Evolutionary conservation across 768 basidiomycete species (phyloP), one percentile per base, ranked within the genome.

Genomic region (Agrocybe pediades): DNA sequence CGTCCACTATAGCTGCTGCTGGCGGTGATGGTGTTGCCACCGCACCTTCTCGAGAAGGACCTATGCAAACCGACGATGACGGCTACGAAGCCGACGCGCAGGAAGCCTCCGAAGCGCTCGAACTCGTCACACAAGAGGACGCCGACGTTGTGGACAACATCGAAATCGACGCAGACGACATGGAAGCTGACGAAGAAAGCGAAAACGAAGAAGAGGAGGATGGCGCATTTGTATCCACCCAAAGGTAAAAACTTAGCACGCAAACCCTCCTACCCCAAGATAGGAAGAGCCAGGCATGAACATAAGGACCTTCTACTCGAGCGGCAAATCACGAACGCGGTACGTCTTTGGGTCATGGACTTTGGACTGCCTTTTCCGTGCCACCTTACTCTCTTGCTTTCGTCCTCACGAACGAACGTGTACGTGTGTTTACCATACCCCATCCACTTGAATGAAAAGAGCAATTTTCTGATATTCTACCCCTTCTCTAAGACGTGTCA

Each of bases 161-260:
- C 6, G 68, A 64, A 16, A 36, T 36, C 33, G 33, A 36, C 11
- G 7, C 29, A 6, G 29, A 6, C 29, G 72, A 62, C 13, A 65
- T 62, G 5, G 65, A 61, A n/a, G 68, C 65, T 2, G 70, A 67
- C 17, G 67, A 62, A 9, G 17, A 45, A 24, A 24, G 6, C 3
- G 45, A 46, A 46, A 69, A 66, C 16, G 67, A 62, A 17, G 19
- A 59, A 17, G 69, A 61, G 15, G 69, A 65, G 11, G 33, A 36
- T 13, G 33, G n/a, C 33, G 33, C 5, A 4, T 75, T 75, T 46
- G 62, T 76, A 11, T 67, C 74, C 20, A 74, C 76, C 13, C 75
- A 77, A 46, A 68, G 76, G 61, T 78, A 67, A 68, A 21, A 20
- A 24, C 21, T 21, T 23, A 27, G 11, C 17, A 49, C 11, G 2